Percentiles rank a stretch among this genome's conserved stretches.
Conservation (phyloP, 2,329 filamentous ascomycete genomes). For the Calonectria multiphialidica region DNA sequence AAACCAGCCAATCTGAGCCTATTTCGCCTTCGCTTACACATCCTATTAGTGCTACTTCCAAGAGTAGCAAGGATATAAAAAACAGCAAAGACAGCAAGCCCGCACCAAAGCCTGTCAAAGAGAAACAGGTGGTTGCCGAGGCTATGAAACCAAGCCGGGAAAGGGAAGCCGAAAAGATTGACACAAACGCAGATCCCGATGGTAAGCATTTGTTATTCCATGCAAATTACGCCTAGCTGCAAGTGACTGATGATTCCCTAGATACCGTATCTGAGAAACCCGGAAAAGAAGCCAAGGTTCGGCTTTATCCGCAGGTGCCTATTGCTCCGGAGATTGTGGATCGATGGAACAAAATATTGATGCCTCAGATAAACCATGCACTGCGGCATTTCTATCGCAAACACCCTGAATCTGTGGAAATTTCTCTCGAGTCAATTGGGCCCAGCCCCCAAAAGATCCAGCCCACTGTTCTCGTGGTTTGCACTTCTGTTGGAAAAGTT, state of each 20-base stretch:
- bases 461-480: constrained; percentile 83
- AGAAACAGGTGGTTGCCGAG: constrained; percentile 30
- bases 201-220: constrained; percentile 24
- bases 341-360: constrained; percentile 78
- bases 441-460: constrained; percentile 74
- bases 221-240: background rate
- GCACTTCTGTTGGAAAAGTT: constrained; percentile 80
- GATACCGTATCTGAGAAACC: constrained; percentile 34
- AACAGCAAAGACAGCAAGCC: constrained; percentile 16
- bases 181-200: constrained; percentile 28
- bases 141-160: background rate
- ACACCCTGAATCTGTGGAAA: constrained; percentile 81
- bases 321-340: constrained; percentile 73
- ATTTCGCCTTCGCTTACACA: background rate
- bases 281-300: constrained; percentile 58
- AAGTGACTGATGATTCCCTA: constrained; percentile 26
- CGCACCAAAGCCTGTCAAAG: constrained; percentile 13
- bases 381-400: constrained; percentile 79
- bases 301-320: constrained; percentile 70
- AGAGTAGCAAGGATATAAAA: constrained; percentile 30
- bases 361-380: constrained; percentile 79
- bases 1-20: constrained; percentile 50
- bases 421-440: constrained; percentile 81
- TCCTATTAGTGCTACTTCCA: constrained; percentile 6
- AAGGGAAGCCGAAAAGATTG: constrained; percentile 20